Evolutionary conservation across 495 filamentous ascomycete species (phyloP).

Genomic region (Penicillium argentinense): DNA sequence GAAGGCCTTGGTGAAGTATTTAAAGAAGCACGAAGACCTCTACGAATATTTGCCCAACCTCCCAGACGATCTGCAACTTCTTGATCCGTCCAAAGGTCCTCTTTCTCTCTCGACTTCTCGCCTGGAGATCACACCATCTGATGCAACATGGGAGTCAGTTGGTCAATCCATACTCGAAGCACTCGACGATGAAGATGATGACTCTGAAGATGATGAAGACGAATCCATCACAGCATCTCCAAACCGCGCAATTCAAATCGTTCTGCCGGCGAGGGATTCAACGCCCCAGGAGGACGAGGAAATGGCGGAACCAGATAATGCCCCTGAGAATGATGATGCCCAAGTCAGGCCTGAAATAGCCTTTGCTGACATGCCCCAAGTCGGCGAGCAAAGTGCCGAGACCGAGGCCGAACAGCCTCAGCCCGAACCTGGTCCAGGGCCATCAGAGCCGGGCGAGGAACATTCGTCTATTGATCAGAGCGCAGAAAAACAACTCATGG

Average conservation of each 20-base stretch:
- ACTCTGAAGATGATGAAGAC: conserved; percentile 24
- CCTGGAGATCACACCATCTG: conserved; percentile 31
- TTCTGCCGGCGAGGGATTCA: conserved; percentile 29
- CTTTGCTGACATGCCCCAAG: conserved; percentile 15
- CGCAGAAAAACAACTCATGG: conserved; percentile 44
- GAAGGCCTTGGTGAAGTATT: conserved; percentile 58
- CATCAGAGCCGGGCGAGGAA: conserved; percentile 33
- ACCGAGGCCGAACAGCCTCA: conserved; percentile 14
- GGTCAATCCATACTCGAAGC: conserved; percentile 58
- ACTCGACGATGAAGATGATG: conserved; percentile 44
- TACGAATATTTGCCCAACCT: conserved; percentile 72
- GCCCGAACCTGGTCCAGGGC: not conserved
- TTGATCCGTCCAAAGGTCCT: conserved; percentile 24
- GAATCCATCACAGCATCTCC: conserved; percentile 13
- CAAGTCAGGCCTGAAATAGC: conserved; percentile 6
- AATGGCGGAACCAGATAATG: conserved; percentile 16
- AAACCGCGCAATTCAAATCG: conserved; percentile 38
- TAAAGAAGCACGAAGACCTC: conserved; percentile 70
- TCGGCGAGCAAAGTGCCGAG: conserved; percentile 11
- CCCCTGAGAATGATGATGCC: conserved; percentile 9
- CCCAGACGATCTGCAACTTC: conserved; percentile 33
- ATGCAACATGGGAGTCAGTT: conserved; percentile 52
- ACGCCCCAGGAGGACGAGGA: conserved; percentile 14
- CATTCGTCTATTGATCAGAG: conserved; percentile 42
- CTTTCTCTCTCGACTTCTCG: conserved; percentile 30